These are phyloP conservation scores for Aureobasidium uvarum DNA, from an alignment of 2,329 filamentous ascomycete genomes.

Conservation along the genomic window DNA sequence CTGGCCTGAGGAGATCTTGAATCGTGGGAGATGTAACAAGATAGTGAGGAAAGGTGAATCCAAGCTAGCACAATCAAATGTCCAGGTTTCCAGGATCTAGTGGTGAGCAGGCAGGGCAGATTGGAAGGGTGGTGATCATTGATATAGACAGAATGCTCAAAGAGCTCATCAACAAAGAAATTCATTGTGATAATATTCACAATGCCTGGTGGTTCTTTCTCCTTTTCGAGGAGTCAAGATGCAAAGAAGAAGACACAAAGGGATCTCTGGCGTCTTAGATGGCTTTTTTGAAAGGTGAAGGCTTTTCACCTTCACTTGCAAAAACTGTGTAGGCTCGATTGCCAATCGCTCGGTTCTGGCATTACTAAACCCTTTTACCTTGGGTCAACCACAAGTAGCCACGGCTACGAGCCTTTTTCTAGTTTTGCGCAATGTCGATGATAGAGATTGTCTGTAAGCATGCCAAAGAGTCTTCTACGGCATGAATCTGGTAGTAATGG, in stretches of 20 bases:
- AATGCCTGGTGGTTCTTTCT: slow-evolving; percentile 2
- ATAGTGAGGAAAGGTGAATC: not conserved
- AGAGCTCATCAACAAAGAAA: not conserved
- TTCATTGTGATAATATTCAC: not conserved
- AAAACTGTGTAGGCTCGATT: not conserved
- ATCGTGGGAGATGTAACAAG: not conserved
- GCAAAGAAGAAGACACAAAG: not conserved
- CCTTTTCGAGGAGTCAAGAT: too few relatives aligned
- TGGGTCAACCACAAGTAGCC: too few relatives aligned
- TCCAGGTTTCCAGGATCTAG: not conserved
- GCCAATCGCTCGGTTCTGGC: too few relatives aligned
- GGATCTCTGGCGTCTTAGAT: not conserved
- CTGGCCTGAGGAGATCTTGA: not conserved
- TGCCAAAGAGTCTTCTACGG: too few relatives aligned
- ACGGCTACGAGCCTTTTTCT: too few relatives aligned
- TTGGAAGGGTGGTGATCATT: not conserved
- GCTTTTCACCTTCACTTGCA: not conserved
- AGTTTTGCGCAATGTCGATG: too few relatives aligned
- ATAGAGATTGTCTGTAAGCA: too few relatives aligned
- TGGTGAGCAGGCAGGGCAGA: not conserved
- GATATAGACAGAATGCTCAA: not conserved
- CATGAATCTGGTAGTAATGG: too few relatives aligned
- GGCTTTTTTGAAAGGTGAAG: not conserved
- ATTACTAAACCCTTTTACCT: too few relatives aligned
- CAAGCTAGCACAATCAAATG: not conserved